Percentiles rank a stretch among this genome's conserved stretches.
phyloP scores from a whole-genome alignment of 2,329 filamentous ascomycete species.

The Saccharata proteae region DNA sequence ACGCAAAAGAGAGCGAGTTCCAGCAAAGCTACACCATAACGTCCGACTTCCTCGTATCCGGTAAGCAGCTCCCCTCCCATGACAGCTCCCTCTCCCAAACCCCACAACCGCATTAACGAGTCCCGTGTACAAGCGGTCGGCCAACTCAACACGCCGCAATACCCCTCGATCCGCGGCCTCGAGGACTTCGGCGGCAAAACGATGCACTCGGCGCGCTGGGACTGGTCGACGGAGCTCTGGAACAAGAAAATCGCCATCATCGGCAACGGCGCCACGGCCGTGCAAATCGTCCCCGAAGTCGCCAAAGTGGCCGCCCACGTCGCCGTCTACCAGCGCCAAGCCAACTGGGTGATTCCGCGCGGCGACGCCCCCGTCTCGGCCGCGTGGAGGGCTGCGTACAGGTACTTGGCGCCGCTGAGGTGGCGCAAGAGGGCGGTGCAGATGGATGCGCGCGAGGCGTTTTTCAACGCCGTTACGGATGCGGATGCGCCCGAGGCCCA shows the following conservation, averaged over 20 bases:
- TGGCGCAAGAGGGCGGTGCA: conserved; percentile 37
- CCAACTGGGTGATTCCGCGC: conserved; percentile 48
- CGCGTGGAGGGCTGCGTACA: conserved; percentile 30
- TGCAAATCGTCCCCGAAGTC: conserved; percentile 47
- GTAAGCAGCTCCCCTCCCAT: too few relatives aligned
- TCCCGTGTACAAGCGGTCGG: too few relatives aligned
- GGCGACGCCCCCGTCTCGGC: conserved; percentile 35
- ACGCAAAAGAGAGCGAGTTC: conserved; percentile 45
- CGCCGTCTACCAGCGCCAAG: conserved; percentile 45
- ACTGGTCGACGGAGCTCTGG: conserved; percentile 43
- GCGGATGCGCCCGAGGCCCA: conserved; percentile 28
- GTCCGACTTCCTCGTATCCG: conserved; percentile 44
- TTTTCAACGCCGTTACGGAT: conserved; percentile 33
- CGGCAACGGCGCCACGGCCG: conserved; percentile 47
- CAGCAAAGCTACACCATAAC: conserved; percentile 39
- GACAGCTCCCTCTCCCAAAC: too few relatives aligned
- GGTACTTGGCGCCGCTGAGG: conserved; percentile 39
- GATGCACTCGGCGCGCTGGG: conserved; percentile 48
- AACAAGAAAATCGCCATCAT: conserved; percentile 47
- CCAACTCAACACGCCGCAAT: conserved; percentile 43
- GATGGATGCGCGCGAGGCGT: conserved; percentile 45
- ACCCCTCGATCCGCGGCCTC: conserved; percentile 37
- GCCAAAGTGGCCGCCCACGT: conserved; percentile 38
- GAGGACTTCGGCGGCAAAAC: conserved; percentile 39
- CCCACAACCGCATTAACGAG: too few relatives aligned